phyloP scores from a whole-genome alignment of 106 monocot genomes.

The Apostasia ramifera region DNA sequence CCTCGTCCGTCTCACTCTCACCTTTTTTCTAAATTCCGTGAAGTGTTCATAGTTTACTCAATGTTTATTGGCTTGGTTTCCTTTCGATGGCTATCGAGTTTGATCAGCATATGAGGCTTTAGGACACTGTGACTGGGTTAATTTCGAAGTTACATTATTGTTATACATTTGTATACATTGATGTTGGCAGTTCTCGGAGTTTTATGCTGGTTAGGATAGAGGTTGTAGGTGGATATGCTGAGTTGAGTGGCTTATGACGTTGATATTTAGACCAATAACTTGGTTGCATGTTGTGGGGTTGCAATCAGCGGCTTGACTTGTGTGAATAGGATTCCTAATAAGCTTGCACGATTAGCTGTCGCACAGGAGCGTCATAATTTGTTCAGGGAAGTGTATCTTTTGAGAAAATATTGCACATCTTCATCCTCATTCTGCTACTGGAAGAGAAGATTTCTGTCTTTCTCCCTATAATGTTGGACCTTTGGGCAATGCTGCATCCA shows the following conservation, averaged over 20 bases:
- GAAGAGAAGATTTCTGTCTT: no score
- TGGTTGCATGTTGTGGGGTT: neutral
- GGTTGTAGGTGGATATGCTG: neutral
- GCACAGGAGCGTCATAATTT: neutral
- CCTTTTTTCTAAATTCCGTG: neutral
- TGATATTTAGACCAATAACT: neutral
- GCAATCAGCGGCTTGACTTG: neutral
- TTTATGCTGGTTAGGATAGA: neutral
- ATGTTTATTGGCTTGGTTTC: neutral
- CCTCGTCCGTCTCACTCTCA: slow-evolving; percentile 35
- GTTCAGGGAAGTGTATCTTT: neutral
- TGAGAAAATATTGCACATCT: no score
- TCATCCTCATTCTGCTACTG: no score
- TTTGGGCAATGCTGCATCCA: no score
- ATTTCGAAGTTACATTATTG: no score
- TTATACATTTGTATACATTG: no score
- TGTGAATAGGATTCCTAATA: no score
- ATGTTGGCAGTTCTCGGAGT: no score
- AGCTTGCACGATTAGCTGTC: no score
- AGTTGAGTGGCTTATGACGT: neutral
- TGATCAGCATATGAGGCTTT: neutral
- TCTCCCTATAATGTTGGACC: no score
- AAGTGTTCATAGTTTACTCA: neutral
- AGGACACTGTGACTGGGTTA: no score
- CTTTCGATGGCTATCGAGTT: neutral